Base-by-base conservation (phyloP, 2,329 filamentous ascomycete genomes). In the Colletotrichum tofieldiae region DNA sequence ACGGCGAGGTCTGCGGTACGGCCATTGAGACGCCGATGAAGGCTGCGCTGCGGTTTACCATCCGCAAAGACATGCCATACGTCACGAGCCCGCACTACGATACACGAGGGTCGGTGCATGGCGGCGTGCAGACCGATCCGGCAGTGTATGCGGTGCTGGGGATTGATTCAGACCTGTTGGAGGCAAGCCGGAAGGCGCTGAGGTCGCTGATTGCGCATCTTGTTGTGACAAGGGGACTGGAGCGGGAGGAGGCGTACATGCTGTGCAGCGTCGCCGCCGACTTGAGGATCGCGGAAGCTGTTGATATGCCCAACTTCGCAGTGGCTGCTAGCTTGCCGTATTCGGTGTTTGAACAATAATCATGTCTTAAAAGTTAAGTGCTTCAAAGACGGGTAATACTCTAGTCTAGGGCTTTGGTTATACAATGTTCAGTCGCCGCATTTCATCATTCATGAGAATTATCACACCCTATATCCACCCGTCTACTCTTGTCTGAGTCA, bases 1-100 rank as follows among this genome's bases (percentile, higher is more conserved):
- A 88, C 71, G 87, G 87, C 4, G 87, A 89, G 74, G 84, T 89
- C 29, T 88, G 86, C 74, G 86, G 87, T 7, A 87, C 86, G n/a
- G 87, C 87, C 8, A 87, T 89, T 74, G 87, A 89, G 80, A 88
- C 86, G 35, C 82, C 86, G 1, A 85, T 88, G 79, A 83, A 79
- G 69, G 87, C 86, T 0, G 83, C 82, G 0, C 75, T 89, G 43
- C 82, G 84, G n/a, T 81, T 89, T 45, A 85, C 83, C 3, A 79
- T 88, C 8, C 81, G 84, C 67, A 87, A 86, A 76, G 80, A 81
- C 61, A 85, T 82, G 74, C 76, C 79, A 16, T 87, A 83, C 82
- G 79, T 88, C 37, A 81, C 80, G 37, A 82, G 83, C 23, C 87
- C 87, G 49, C 86, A 88, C 77, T 87, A 85, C 75, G 75, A 83